A percentile compares a stretch with the other conserved stretches of the same genome.
Evolutionary conservation across 106 monocot species (phyloP).

Genomic region (Apostasia ramifera): DNA sequence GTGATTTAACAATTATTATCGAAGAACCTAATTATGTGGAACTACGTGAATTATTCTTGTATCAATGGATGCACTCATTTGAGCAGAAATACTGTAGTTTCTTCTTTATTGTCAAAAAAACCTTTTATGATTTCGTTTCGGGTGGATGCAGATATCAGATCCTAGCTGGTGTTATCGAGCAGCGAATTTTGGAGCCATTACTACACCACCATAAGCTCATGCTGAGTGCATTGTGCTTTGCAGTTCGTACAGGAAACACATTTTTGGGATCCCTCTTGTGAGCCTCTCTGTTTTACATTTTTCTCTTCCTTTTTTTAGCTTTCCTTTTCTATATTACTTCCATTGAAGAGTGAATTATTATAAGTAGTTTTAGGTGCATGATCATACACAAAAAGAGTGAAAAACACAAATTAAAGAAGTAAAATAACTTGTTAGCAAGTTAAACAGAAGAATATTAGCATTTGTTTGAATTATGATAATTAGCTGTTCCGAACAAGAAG

Average conservation of each 20-base stretch:
- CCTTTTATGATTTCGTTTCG: too few species aligned
- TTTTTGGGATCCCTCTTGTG: slow-evolving; percentile 65
- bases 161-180: slow-evolving; percentile 60
- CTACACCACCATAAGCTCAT: slow-evolving; percentile 43
- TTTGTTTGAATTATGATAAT: too few species aligned
- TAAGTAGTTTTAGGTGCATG: not conserved
- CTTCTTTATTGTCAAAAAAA: too few species aligned
- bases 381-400: not conserved
- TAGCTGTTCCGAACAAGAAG: too few species aligned
- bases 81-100: too few species aligned
- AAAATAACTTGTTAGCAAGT: too few species aligned
- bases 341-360: not conserved
- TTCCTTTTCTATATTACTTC: not conserved
- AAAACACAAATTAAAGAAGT: too few species aligned
- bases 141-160: slow-evolving; percentile 29
- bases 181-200: slow-evolving; percentile 57
- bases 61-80: too few species aligned
- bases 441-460: too few species aligned
- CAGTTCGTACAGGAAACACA: slow-evolving; percentile 70
- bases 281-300: slow-evolving; percentile 5
- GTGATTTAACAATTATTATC: too few species aligned
- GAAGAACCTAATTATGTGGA: too few species aligned
- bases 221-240: slow-evolving; percentile 52
- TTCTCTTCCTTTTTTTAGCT: not conserved
- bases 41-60: too few species aligned